These are phyloP conservation scores for Candida pini DNA, from an alignment of 805 yeast species.

Conservation along the genomic window DNA sequence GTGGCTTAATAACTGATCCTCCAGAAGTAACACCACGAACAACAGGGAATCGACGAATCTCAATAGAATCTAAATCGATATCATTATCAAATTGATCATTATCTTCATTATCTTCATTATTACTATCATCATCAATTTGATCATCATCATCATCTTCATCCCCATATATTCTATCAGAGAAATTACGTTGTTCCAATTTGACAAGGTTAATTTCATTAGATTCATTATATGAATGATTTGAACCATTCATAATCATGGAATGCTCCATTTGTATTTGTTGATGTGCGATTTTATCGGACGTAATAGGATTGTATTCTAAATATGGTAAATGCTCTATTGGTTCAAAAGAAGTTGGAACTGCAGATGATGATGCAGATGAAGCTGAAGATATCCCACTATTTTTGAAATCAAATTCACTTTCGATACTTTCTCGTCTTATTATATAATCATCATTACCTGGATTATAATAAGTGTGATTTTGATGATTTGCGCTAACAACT, in stretches of 20 bases:
- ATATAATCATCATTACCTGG: conserved; percentile 6
- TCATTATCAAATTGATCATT: conserved; percentile 3
- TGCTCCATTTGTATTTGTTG: too few relatives aligned
- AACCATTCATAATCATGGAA: too few relatives aligned
- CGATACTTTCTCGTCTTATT: conserved; percentile 19
- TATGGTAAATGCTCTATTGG: background rate
- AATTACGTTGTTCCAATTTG: background rate
- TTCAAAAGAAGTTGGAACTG: background rate
- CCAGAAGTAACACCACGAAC: conserved; percentile 57
- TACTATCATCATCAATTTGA: conserved; percentile 1
- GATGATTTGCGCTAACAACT: background rate
- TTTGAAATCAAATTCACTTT: conserved; percentile 17
- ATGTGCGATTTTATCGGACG: too few relatives aligned
- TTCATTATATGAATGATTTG: too few relatives aligned
- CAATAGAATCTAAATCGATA: conserved; percentile 9
- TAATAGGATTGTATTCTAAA: too few relatives aligned
- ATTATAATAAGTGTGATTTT: too few relatives aligned
- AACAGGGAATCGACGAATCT: conserved; percentile 32
- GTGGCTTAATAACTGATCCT: conserved; percentile 52
- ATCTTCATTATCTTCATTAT: conserved; percentile 1
- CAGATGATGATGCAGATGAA: background rate
- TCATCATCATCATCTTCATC: conserved; percentile 5
- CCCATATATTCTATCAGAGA: background rate
- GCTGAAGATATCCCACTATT: conserved; percentile 6
- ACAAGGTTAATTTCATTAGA: background rate